Evolutionary conservation across 164 flowering plant genomes (phyloP), one percentile per base, ranked within the genome.

Genomic region (Berberis thunbergii): DNA sequence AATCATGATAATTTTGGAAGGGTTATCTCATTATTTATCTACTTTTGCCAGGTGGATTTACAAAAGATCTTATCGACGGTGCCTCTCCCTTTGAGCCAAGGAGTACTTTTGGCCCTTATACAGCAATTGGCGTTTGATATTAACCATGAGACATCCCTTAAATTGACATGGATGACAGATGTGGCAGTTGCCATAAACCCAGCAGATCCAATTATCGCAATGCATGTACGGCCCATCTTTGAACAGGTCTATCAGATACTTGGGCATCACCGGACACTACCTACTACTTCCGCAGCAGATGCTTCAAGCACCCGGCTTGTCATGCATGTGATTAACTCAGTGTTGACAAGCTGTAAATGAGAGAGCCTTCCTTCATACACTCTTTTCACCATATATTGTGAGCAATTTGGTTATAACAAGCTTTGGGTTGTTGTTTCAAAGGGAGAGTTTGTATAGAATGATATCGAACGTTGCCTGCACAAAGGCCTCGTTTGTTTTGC

Each of bases 71-170:
- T 89, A 75, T 64, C 91, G 1, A 62, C 63, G 69, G 74, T 65
- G 50, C 96, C 98, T 59, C 72, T 81, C 7, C 91, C 96, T 0
- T 67, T 95, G 74, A 88, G 88, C 77, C 99, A 95, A 80, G 97
- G 99, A 53, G 97, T 95, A 10, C 75, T 95, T 45, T 81, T 95
- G n/a, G 84, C 97, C 6, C 97, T 95, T 64, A 74, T 95, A 56
- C 99, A 95, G 78, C 99, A 91, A 75, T 66, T 95, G 59, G 84
- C 96, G 1, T 95, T 91, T 49, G 99, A 89, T 65, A 78, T 91
- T 49, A 77, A 68, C 69, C 84, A 79, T 3, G 98, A 91, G 38
- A 77, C 84, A 1, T 39, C 84, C 2, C 74, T 77, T 11, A 95
- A 89, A 62, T 63, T 91, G 49, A 69, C 74, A 1, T 95, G 97